Percentiles rank a stretch among this genome's conserved stretches.
Conservation (phyloP, 257 asterid genomes). For the Penstemon davidsonii region DNA sequence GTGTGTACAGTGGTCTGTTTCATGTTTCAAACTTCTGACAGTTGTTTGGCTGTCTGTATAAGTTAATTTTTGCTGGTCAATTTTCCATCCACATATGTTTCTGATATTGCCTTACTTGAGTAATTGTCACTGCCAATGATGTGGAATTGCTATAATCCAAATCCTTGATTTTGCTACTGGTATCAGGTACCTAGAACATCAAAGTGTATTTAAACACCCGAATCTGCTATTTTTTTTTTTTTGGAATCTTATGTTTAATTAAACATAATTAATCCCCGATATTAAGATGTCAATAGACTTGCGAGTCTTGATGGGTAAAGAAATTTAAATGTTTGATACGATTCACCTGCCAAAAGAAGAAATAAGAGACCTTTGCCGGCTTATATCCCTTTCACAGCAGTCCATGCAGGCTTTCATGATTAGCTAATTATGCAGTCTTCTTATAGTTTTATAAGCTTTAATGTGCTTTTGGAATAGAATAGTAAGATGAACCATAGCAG, state of each 20-base stretch:
- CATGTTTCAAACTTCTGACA: background rate
- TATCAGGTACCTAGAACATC: constrained; percentile 16
- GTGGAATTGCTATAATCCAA: background rate
- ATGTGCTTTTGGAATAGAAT: constrained; percentile 14
- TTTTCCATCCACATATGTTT: background rate
- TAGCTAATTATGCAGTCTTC: background rate
- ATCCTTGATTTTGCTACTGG: background rate
- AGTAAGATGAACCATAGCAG: constrained; percentile 1
- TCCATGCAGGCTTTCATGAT: background rate
- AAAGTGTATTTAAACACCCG: background rate
- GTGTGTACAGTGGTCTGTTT: constrained; percentile 18
- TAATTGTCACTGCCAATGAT: background rate
- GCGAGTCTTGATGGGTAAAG: constrained; percentile 9
- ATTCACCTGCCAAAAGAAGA: constrained; percentile 19
- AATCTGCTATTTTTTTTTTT: constrained; percentile 7
- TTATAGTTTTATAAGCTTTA: constrained; percentile 7
- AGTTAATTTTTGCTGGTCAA: background rate
- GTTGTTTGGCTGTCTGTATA: too few species aligned
- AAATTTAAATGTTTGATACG: background rate
- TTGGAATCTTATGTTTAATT: background rate
- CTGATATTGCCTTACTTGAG: background rate
- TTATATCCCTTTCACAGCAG: constrained; percentile 9
- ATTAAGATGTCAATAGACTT: constrained; percentile 17
- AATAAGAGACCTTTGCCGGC: background rate
- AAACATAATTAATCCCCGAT: background rate